Base-by-base conservation (phyloP, 192 early-diverging fungal species). In the Glomus cerebriforme region DNA sequence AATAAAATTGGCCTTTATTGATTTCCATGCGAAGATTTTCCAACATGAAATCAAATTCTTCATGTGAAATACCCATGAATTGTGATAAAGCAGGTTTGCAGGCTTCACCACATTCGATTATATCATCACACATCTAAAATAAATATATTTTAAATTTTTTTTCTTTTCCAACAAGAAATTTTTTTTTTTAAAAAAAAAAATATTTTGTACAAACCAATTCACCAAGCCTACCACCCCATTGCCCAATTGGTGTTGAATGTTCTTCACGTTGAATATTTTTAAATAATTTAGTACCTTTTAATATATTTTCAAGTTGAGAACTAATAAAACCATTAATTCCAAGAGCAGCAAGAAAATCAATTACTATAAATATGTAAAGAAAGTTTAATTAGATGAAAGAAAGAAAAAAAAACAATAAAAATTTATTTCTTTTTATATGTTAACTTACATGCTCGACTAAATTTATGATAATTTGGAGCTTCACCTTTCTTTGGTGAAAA, bases 141-240 rank as follows among this genome's bases (percentile, higher is more conserved):
- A 34, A 22, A 22, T 37, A 9, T 9, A 22, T 43, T 43, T 43
- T 43, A 19, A 5, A 1, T 17, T 37, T 1, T 2, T 22, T 37
- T 68, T 66, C 6, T 15, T 67, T 32, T 34, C 31, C 27, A 66
- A 65, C 31, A 32, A 65, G 1, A 67, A 17, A 68, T 3, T 5
- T 17, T 32, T 15, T 6, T 32, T 19, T 19, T 66, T 3, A 64
- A 64, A 29, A 32, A 66, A 34, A n/a, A 35, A 34, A 68, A n/a
- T 0, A 73, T 31, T 34, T 1, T 43, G 1, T 43, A 43, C 39
- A 10, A 59, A 73, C 72, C 47, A 49, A 31, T 73, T 73, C 72
- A 34, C 72, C 72, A 59, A 73, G 54, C 34, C 47, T 35, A 31
- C 72, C 72, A 59, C 72, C 72, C 72, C 72, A 73, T 59, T 17